These are phyloP conservation scores for Penicillium sp. DNA, from an alignment of 2,329 filamentous ascomycete species.

Conservation along the genomic window DNA sequence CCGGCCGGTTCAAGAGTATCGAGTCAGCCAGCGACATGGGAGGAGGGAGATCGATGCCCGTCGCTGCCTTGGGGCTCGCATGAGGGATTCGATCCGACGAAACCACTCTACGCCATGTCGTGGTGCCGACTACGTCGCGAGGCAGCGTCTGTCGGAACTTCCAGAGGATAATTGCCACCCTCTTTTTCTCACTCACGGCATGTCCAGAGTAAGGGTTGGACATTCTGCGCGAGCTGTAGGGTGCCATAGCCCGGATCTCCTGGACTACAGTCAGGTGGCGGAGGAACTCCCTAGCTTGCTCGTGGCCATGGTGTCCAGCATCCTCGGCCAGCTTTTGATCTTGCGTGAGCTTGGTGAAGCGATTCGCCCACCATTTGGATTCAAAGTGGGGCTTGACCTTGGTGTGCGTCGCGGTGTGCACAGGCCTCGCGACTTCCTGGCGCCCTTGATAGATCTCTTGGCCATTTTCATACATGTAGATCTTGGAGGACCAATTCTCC, in stretches of 20 bases:
- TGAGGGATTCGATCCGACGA: no score
- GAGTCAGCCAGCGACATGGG: no score
- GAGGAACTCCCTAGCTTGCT: constrained; percentile 32
- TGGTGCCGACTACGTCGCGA: constrained; percentile 35
- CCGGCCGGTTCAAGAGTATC: no score
- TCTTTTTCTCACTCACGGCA: constrained; percentile 25
- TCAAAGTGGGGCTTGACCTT: constrained; percentile 38
- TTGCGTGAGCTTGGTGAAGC: constrained; percentile 37
- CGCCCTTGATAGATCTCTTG: constrained; percentile 29
- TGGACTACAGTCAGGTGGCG: constrained; percentile 38
- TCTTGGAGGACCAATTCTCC: constrained; percentile 38
- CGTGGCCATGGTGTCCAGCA: no score
- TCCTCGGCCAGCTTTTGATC: constrained; percentile 28
- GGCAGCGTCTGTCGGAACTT: constrained; percentile 38
- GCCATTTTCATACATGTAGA: constrained; percentile 36
- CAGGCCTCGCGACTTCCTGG: no score
- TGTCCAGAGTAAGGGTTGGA: constrained; percentile 22
- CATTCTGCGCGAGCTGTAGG: constrained; percentile 21
- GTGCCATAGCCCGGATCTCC: constrained; percentile 34
- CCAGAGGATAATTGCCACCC: constrained; percentile 41
- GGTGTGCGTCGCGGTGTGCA: constrained; percentile 31
- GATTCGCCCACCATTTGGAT: constrained; percentile 39
- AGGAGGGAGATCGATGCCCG: no score
- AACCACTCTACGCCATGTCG: no score
- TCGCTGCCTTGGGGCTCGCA: no score